Base-by-base conservation (phyloP, 345 rosid species). In the Gossypium bickii region DNA sequence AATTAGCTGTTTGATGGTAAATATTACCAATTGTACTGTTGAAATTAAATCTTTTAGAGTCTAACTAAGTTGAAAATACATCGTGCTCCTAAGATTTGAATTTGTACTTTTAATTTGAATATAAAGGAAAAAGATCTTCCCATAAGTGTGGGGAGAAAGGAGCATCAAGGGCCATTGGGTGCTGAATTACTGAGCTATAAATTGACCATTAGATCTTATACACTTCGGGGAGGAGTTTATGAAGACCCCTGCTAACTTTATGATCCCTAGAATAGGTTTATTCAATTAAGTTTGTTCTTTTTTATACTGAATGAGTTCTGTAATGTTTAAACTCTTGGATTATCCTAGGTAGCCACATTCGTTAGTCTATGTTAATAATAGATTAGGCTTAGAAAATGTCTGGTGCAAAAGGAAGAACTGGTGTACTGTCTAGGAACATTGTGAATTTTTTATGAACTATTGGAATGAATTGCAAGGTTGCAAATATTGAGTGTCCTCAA, bases 41-140 rank as follows among this genome's bases (percentile, higher is more conserved):
- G 59, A 52, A 52, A n/a, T 70, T 20, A 27, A 27, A 70, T 53
- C 44, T 70, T 20, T 45, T 67, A 22, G 18, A 12, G 12, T 47
- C 41, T 67, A 56, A 67, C 7, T 63, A 61, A 47, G 56, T 47
- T 67, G 71, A 67, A 67, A 64, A 47, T 15, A 44, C 20, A 22
- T 15, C 8, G 52, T 27, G 60, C 17, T 41, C 11, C 27, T 29
- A 44, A 51, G 13, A 25, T 51, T 70, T 70, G 25, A 27, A 70
- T 17, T 70, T 7, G 41, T 51, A 15, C 2, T 17, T 34, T 17
- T 17, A 48, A 48, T 69, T 67, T n/a, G 17, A 34, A 63, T 66
- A 44, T 24, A 45, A 47, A 24, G 41, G 7, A 24, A 67, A 47
- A 45, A 12, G 29, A 5, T 51, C 45, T 69, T 51, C 58, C 2